Conservation (phyloP, 176 grass and related monocot species). For the Chloris gayana region DNA sequence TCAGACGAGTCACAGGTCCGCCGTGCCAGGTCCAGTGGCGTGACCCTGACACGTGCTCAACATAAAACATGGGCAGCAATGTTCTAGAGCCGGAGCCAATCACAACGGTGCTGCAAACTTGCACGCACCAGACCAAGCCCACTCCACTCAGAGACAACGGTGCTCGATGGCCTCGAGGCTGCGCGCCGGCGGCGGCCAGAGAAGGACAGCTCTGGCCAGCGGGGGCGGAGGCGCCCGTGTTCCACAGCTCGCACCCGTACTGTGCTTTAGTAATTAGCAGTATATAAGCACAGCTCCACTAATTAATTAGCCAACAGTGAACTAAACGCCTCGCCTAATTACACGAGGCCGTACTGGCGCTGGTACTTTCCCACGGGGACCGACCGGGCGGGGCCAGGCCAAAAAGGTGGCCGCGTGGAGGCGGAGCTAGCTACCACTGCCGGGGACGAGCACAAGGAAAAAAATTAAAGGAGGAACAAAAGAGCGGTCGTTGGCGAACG, state of each 20-base stretch:
- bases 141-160: constrained; percentile 7
- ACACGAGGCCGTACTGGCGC: constrained; percentile 31
- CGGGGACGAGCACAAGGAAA: neutral
- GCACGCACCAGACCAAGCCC: constrained; percentile 24
- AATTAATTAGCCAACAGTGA: neutral
- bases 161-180: constrained; percentile 19
- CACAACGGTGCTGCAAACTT: neutral
- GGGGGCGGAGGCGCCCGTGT: neutral
- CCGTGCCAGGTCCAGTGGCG: neutral
- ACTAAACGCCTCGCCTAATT: constrained; percentile 19
- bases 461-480: neutral
- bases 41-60: constrained; percentile 4
- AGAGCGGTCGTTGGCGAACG: neutral
- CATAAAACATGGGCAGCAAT: neutral
- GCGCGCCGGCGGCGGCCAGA: neutral
- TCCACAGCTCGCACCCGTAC: neutral
- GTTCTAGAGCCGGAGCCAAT: constrained; percentile 22
- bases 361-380: constrained; percentile 35
- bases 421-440: neutral
- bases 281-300: neutral
- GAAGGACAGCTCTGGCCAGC: neutral
- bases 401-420: constrained; percentile 38
- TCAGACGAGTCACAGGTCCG: neutral
- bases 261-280: neutral
- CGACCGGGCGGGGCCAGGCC: neutral